Conservation (phyloP, 257 asterid species). For the Fraxinus cuspidata region DNA sequence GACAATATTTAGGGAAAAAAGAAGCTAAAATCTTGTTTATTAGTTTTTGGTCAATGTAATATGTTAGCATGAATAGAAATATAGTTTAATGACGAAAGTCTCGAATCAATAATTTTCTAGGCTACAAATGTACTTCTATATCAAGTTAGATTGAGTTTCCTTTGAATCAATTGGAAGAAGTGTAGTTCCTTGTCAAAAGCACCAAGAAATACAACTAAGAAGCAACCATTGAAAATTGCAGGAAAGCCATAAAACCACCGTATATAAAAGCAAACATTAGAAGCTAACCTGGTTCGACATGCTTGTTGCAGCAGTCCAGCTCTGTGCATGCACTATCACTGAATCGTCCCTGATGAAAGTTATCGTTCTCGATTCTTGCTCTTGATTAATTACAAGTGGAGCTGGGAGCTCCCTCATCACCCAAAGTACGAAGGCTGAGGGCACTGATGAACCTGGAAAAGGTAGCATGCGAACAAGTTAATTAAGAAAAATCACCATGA, state of each 20-base stretch:
- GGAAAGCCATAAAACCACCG: neutral
- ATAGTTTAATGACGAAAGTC: neutral
- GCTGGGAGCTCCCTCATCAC: constrained; percentile 97
- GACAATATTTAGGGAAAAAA: neutral
- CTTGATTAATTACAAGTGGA: constrained; percentile 41
- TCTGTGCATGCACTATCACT: constrained; percentile 42
- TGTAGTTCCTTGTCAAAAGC: neutral
- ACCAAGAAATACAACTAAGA: neutral
- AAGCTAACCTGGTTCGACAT: constrained; percentile 69
- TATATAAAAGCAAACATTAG: constrained; percentile 11
- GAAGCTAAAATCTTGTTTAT: neutral
- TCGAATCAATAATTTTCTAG: neutral
- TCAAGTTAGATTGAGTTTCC: neutral
- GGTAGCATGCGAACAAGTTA: neutral
- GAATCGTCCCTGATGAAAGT: constrained; percentile 67
- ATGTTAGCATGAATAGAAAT: neutral
- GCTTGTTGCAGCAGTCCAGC: constrained; percentile 68
- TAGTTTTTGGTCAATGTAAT: neutral
- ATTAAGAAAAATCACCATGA: neutral
- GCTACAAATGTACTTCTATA: neutral
- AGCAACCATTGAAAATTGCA: neutral
- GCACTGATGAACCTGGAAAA: constrained; percentile 81
- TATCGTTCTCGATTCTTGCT: constrained; percentile 61
- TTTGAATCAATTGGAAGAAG: neutral
- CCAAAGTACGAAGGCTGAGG: constrained; percentile 73